phyloP scores from a whole-genome alignment of 202 grass and related monocot species.

The Hordeum pubiflorum region DNA sequence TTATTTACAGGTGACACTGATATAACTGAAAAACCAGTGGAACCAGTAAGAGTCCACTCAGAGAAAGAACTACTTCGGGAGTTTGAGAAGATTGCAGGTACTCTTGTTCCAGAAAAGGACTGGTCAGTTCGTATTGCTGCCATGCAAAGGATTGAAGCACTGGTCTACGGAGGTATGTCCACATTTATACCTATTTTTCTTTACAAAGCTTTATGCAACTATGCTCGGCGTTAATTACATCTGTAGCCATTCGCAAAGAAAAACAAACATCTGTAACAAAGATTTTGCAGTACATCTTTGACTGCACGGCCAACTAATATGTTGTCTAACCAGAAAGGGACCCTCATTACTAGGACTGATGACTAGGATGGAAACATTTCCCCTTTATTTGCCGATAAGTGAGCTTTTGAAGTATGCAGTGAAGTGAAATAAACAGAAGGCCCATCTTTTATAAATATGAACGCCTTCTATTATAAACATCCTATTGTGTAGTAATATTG shows the following conservation, averaged over 20 bases:
- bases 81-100: constrained; percentile 85
- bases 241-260: neutral
- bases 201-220: constrained; percentile 7
- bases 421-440: constrained; percentile 9
- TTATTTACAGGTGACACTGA: constrained; percentile 63
- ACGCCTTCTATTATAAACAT: neutral
- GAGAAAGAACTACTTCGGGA: constrained; percentile 93
- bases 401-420: neutral
- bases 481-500: neutral
- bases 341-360: constrained; percentile 4
- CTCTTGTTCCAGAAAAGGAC: constrained; percentile 90
- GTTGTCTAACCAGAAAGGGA: constrained; percentile 2
- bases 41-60: constrained; percentile 85
- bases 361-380: neutral
- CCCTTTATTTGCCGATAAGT: constrained; percentile 14
- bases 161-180: constrained; percentile 75
- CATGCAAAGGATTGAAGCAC: constrained; percentile 88
- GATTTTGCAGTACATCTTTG: constrained; percentile 5
- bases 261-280: neutral
- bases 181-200: constrained; percentile 8
- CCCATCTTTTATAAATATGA: neutral
- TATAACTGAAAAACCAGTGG: constrained; percentile 73
- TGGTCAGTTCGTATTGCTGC: constrained; percentile 90
- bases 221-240: neutral
- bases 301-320: neutral